Evolutionary conservation across 106 monocot genomes (phyloP).

Genomic region (Gastrodia elata): DNA sequence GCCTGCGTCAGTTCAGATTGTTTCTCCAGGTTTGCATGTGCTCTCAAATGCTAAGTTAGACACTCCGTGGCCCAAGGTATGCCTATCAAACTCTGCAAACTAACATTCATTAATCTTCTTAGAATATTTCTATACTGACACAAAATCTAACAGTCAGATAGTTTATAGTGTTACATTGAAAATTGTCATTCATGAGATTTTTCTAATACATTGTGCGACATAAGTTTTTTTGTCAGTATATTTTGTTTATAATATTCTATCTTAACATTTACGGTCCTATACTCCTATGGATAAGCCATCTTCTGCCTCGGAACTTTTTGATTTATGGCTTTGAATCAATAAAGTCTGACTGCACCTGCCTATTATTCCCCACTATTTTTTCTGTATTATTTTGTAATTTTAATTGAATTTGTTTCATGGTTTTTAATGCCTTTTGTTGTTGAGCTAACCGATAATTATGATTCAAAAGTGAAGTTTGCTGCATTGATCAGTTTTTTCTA

Average conservation of each 20-base stretch:
- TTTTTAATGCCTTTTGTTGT: not conserved
- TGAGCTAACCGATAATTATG: not conserved
- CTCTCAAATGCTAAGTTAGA: slow-evolving; percentile 79
- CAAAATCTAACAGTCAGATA: too few relatives aligned
- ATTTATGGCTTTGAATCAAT: not conserved
- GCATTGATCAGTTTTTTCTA: not conserved
- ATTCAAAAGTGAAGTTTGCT: not conserved
- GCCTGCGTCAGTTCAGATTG: slow-evolving; percentile 28
- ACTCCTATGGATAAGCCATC: not conserved
- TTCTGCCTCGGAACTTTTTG: not conserved
- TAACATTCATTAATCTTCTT: not conserved
- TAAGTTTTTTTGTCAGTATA: too few relatives aligned
- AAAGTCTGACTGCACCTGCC: not conserved
- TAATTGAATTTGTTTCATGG: not conserved
- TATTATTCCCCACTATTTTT: not conserved
- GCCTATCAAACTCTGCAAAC: not conserved
- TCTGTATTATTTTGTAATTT: not conserved
- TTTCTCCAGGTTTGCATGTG: slow-evolving; percentile 80
- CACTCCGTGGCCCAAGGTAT: slow-evolving; percentile 84
- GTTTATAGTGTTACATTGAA: too few relatives aligned
- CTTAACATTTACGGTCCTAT: not conserved
- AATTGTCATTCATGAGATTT: too few relatives aligned
- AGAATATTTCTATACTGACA: too few relatives aligned
- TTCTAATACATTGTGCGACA: too few relatives aligned
- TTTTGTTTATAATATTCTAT: not conserved